Conservation (phyloP, 2,329 filamentous ascomycete species). For the Fusarium metavorans region DNA sequence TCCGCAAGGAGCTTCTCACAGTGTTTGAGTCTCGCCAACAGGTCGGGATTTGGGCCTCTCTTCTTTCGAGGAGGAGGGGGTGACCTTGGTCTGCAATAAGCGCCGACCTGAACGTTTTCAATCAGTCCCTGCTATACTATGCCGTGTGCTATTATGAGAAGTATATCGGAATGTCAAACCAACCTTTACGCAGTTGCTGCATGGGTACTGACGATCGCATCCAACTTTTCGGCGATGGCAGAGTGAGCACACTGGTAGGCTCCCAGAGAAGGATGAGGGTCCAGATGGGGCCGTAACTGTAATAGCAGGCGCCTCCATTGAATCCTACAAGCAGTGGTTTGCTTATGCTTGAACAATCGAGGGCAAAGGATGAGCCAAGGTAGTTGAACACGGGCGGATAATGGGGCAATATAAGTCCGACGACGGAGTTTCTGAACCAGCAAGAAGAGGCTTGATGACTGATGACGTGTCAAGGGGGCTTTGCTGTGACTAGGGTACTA, state of each 20-base stretch:
- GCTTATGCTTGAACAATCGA: background rate
- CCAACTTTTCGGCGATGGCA: background rate
- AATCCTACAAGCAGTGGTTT: background rate
- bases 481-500: background rate
- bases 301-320: background rate
- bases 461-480: background rate
- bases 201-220: background rate
- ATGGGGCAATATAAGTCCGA: background rate
- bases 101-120: background rate
- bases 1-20: background rate
- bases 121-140: background rate
- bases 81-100: background rate
- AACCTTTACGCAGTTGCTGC: background rate
- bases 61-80: background rate
- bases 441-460: background rate
- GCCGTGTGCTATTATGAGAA: background rate
- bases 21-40: background rate
- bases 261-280: background rate
- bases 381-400: background rate
- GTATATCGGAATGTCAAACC: background rate
- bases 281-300: background rate
- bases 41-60: background rate
- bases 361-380: background rate
- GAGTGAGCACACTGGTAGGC: background rate
- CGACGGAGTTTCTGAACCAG: background rate